phyloP scores from a whole-genome alignment of 1,284 basidiomycete species.

The Heterobasidion annosum region DNA sequence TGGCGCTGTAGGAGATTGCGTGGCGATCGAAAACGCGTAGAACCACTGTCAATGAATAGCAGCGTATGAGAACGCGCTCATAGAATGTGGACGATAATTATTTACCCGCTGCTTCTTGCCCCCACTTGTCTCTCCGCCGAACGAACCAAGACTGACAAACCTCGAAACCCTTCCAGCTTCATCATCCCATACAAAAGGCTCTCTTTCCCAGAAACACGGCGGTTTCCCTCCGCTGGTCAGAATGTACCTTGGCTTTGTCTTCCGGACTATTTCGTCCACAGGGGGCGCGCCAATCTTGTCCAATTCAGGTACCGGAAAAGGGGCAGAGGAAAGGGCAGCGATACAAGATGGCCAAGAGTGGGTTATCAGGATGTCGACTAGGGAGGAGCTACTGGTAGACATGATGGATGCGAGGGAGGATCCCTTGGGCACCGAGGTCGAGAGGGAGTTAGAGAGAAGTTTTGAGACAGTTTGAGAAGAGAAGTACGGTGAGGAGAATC shows the following conservation, averaged over 20 bases:
- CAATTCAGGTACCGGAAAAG: conserved; percentile 38
- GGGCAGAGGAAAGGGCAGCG: conserved; percentile 49
- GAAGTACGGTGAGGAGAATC: conserved; percentile 66
- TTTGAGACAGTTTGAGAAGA: conserved; percentile 64
- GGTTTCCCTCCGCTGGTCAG: conserved; percentile 55
- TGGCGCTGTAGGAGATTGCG: conserved; percentile 23
- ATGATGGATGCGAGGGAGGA: conserved; percentile 62
- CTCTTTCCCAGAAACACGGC: conserved; percentile 84
- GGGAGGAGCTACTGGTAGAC: conserved; percentile 48
- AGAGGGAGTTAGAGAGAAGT: conserved; percentile 58
- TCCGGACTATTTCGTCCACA: conserved; percentile 58
- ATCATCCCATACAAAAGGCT: conserved; percentile 81
- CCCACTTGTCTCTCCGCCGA: conserved; percentile 52
- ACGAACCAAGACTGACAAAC: conserved; percentile 81
- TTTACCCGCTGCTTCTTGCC: conserved; percentile 81
- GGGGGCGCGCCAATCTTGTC: conserved; percentile 40
- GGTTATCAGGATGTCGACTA: conserved; percentile 80
- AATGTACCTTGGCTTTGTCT: conserved; percentile 70
- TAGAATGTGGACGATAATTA: conserved; percentile 1
- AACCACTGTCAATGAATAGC: conserved; percentile 46
- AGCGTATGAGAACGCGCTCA: background rate
- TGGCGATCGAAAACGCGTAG: conserved; percentile 65
- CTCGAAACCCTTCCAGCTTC: conserved; percentile 61
- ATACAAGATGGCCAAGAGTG: conserved; percentile 72
- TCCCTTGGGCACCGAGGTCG: conserved; percentile 28